Evolutionary conservation across 805 yeast genomes (phyloP), one percentile per base, ranked within the genome.

Genomic region (Saturnispora saitoi): DNA sequence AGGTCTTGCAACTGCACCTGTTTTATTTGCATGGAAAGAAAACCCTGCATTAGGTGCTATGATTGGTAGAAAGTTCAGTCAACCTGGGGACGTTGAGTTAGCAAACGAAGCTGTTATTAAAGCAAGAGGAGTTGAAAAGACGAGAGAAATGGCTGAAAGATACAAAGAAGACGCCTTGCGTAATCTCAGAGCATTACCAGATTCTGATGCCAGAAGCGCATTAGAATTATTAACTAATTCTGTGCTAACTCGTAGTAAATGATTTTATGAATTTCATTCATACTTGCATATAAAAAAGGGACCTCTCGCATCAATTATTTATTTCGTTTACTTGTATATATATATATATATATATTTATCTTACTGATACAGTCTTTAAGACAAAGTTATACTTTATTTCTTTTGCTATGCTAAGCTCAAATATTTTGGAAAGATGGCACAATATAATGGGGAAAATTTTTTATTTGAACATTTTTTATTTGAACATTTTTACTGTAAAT

Each of bases 1-100:
- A 40, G 99, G 99, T 0, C 75, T 93, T 57, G 98, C 98, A 1
- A 93, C 99, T 0, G 98, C 97, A 0, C 99, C 99, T 1, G 89
- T 91, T 3, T 70, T 93, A 48, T 93, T 76, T 66, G 98, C 99
- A 1, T 93, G 99, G 99, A 81, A 78, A 59, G 78, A 83, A 58
- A 80, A 78, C 58, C 95, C 96, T 0, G 84, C 82, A 50, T 72
- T 93, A 43, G 98, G 97, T 3, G 81, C 78, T 32, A 66, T 91
- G 58, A 89, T 93, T 57, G 80, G 79, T 22, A 77, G 98, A 51
- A 88, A 91, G 65, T 93, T 93, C 65, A 72, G 76, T 42, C 69
- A 78, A 49, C 78, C 81, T 1, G 95, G 95, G 4, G 99, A 93
- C 64, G 83, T 91, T 32, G 88, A 86, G 56, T 66, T 70, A n/a